Evolutionary conservation across 164 flowering plant species (phyloP), one percentile per base, ranked within the genome.

Genomic region (Stephania cephalantha): DNA sequence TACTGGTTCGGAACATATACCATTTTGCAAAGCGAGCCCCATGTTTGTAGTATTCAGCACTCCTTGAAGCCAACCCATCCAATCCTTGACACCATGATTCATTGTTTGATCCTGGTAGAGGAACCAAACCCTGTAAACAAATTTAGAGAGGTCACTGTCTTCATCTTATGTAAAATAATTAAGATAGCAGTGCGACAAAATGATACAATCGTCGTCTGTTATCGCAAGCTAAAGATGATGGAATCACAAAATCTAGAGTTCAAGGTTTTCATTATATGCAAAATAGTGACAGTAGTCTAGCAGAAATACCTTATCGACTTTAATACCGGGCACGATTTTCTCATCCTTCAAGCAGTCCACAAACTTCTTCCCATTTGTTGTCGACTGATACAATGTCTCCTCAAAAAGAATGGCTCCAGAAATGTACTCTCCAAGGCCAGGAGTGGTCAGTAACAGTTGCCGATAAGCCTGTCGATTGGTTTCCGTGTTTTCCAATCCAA

Each of bases 1-100:
- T 31, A 73, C 29, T 29, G 22, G 64, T 15, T 25, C 86, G 76
- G 42, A 35, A 35, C 42, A 35, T 35, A 50, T 44, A 92, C 97
- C 97, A 92, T 77, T 92, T 92, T 1, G 97, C 97, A 83, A 92
- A 92, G 52, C 97, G 95, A 77, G 95, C 95, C 79, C 97, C 97
- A 82, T 92, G 97, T 79, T 90, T 88, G 81, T 92, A 91, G 82
- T 92, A 92, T 74, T 88, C 97, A 73, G 97, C 90, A 79, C 90
- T 87, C 76, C 97, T 85, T 75, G 97, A 92, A 69, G 94, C 94
- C 85, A 92, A 78, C 48, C 97, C 97, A 84, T 92, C 97, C 70
- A 92, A 83, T 31, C 97, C 95, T 85, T 90, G 97, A 86, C 97
- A 92, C 95, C 97, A 92, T 29, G 95, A 92, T 72, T 92, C 97